Evolutionary conservation across 2,329 filamentous ascomycete species (phyloP).

Genomic region (Penicillium sp.): DNA sequence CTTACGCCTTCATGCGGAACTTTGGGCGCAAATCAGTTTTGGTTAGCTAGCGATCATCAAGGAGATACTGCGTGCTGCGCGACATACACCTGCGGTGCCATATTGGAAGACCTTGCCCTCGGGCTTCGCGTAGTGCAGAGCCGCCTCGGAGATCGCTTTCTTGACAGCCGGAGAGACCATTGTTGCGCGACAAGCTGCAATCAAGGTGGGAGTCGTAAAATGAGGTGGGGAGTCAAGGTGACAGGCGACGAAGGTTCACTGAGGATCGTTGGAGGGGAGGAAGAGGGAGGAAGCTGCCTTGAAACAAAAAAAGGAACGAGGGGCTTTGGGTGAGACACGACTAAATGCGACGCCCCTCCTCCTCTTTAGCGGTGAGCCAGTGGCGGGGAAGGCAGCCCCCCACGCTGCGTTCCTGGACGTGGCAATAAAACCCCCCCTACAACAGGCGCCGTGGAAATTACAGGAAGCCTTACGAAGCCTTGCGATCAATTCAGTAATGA

Average conservation of each 20-base stretch:
- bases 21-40: slow-evolving; percentile 31
- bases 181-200: slow-evolving; percentile 29
- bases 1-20: slow-evolving; percentile 71
- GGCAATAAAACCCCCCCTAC: slow-evolving; percentile 15
- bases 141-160: slow-evolving; percentile 50
- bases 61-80: slow-evolving; percentile 1
- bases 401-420: slow-evolving; percentile 8
- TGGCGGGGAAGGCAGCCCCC: slow-evolving; percentile 15
- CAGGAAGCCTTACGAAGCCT: background rate
- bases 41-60: slow-evolving; percentile 16
- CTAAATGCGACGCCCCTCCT: slow-evolving; percentile 26
- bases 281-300: slow-evolving; percentile 13
- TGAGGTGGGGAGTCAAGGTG: background rate
- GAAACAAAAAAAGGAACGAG: slow-evolving; percentile 26
- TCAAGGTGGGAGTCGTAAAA: slow-evolving; percentile 5
- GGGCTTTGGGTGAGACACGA: slow-evolving; percentile 25
- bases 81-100: slow-evolving; percentile 62
- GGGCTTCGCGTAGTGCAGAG: slow-evolving; percentile 52
- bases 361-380: slow-evolving; percentile 23
- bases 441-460: slow-evolving; percentile 18
- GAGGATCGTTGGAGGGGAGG: slow-evolving; percentile 1
- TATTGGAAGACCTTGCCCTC: slow-evolving; percentile 57
- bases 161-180: slow-evolving; percentile 47
- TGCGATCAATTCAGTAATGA: slow-evolving; percentile 4
- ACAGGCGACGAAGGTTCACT: slow-evolving; percentile 4